Evolutionary conservation across 2,329 filamentous ascomycete species (phyloP).

Genomic region (Fusarium irregulare): DNA sequence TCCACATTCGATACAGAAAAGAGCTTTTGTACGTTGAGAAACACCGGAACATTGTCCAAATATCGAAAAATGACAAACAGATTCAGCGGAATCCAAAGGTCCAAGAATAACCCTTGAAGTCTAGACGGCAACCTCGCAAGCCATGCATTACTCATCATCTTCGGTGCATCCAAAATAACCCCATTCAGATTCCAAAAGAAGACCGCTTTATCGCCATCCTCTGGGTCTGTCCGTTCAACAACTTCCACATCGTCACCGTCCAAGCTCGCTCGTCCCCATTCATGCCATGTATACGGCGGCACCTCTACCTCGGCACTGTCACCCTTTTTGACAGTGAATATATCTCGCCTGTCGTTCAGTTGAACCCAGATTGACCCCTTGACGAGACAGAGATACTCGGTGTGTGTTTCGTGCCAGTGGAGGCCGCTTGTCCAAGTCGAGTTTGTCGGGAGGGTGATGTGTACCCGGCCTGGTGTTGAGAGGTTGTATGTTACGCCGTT

Average conservation of each 20-base stretch:
- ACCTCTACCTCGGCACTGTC: constrained; percentile 50
- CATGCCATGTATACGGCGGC: constrained; percentile 54
- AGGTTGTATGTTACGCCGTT: constrained; percentile 50
- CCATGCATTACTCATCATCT: neutral
- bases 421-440: constrained; percentile 62
- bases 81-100: constrained; percentile 47
- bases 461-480: constrained; percentile 51
- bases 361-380: constrained; percentile 50
- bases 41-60: constrained; percentile 49
- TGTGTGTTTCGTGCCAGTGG: constrained; percentile 62
- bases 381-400: constrained; percentile 58
- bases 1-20: rapidly evolving
- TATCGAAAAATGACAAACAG: constrained; percentile 46
- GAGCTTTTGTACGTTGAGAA: constrained; percentile 26
- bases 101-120: constrained; percentile 34
- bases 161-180: constrained; percentile 48
- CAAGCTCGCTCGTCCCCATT: constrained; percentile 57
- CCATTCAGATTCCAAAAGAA: constrained; percentile 65
- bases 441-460: constrained; percentile 55
- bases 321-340: constrained; percentile 32
- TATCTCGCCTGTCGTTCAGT: constrained; percentile 25
- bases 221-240: constrained; percentile 60
- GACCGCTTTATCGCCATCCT: constrained; percentile 57
- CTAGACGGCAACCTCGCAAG: constrained; percentile 4
- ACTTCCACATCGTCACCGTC: constrained; percentile 54